Conservation (phyloP, 352 stramenopile genomes). For the Phytophthora pini region DNA sequence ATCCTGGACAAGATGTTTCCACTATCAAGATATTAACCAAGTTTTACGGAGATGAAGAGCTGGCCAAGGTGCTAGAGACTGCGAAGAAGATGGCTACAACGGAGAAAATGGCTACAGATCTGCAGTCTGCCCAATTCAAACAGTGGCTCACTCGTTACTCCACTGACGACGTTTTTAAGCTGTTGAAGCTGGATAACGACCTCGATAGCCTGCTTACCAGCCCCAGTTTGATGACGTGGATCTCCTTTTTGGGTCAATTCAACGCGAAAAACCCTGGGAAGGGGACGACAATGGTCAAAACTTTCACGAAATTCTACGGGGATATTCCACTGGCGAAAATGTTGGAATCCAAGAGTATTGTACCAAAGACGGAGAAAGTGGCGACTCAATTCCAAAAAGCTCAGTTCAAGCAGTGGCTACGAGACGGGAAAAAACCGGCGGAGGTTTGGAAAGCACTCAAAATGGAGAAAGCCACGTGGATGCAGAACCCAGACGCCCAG, state of each 20-base stretch:
- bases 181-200: neutral
- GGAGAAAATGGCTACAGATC: neutral
- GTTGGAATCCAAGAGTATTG: neutral
- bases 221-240: neutral
- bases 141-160: neutral
- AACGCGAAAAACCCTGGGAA: neutral
- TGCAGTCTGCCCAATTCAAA: neutral
- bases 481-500: neutral
- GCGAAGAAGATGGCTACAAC: slow-evolving; percentile 3
- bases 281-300: neutral
- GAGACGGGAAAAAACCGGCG: neutral
- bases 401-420: neutral
- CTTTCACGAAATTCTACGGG: neutral
- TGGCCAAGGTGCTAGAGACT: slow-evolving; percentile 1
- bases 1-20: neutral
- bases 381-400: neutral
- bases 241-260: neutral
- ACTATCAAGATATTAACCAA: slow-evolving; percentile 4
- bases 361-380: neutral
- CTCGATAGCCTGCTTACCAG: neutral
- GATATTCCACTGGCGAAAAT: neutral
- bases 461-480: neutral
- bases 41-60: slow-evolving; percentile 1
- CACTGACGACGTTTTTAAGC: neutral
- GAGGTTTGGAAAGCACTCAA: neutral